Evolutionary conservation across 1,139 yeast species (phyloP).

Genomic region (Yamadazyma siamensis): DNA sequence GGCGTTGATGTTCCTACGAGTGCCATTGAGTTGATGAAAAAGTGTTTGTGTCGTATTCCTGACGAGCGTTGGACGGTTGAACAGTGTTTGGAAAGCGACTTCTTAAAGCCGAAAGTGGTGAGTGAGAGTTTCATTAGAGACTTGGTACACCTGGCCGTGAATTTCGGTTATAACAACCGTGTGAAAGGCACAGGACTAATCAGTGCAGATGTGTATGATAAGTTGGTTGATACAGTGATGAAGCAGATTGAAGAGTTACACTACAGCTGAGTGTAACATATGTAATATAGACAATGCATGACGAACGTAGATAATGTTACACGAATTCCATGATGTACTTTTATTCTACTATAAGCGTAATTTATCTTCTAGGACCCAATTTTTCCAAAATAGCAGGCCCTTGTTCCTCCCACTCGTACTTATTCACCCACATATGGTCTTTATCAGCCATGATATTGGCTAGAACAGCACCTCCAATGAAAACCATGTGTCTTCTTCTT

Average conservation of each 20-base stretch:
- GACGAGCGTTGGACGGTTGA: constrained; percentile 62
- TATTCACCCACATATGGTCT: constrained; percentile 96
- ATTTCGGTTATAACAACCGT: constrained; percentile 53
- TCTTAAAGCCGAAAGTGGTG: constrained; percentile 72
- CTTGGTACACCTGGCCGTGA: constrained; percentile 71
- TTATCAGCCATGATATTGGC: constrained; percentile 98
- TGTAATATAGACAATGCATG: too few species aligned
- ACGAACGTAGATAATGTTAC: constrained; percentile 1
- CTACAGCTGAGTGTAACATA: constrained; percentile 32
- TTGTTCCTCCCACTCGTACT: constrained; percentile 97
- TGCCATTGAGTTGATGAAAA: constrained; percentile 67
- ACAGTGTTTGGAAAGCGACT: constrained; percentile 53
- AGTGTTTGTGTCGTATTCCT: constrained; percentile 75
- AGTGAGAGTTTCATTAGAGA: constrained; percentile 66
- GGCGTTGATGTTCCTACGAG: constrained; percentile 64
- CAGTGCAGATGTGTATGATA: constrained; percentile 39
- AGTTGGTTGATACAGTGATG: constrained; percentile 39
- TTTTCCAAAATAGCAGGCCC: constrained; percentile 83
- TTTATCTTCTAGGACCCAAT: constrained; percentile 81
- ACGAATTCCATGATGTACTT: not conserved
- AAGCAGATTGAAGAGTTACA: constrained; percentile 38
- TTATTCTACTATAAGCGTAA: constrained; percentile 1
- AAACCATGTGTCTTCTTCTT: constrained; percentile 98
- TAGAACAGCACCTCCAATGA: constrained; percentile 97
- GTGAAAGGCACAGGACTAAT: constrained; percentile 32